phyloP scores from a whole-genome alignment of 306 rosid genomes.

The Glycine tomentella region DNA sequence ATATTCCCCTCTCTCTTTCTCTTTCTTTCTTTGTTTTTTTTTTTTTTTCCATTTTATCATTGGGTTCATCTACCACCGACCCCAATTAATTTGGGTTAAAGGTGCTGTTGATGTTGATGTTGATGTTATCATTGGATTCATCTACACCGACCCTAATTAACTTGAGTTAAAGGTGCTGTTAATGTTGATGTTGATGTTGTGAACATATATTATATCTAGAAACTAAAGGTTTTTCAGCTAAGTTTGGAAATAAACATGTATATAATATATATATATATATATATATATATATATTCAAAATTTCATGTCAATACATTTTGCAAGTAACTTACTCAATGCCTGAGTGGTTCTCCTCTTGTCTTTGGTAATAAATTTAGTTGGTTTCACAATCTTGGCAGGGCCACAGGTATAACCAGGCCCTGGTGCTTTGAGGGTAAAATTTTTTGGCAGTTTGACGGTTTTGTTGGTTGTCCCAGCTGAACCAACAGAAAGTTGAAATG shows the following conservation, averaged over 20 bases:
- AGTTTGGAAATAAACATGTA: not conserved
- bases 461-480: slow-evolving; percentile 83
- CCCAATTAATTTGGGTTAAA: too few species aligned
- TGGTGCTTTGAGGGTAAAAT: slow-evolving; percentile 78
- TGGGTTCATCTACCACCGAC: too few species aligned
- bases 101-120: too few species aligned
- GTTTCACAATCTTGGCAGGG: slow-evolving; percentile 66
- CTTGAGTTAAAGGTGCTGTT: too few species aligned
- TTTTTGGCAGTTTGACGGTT: slow-evolving; percentile 74
- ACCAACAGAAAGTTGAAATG: slow-evolving; percentile 84
- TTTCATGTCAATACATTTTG: slow-evolving; percentile 17
- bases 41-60: too few species aligned
- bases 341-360: slow-evolving; percentile 84
- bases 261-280: too few species aligned
- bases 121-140: too few species aligned
- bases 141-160: too few species aligned
- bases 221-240: too few species aligned
- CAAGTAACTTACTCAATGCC: slow-evolving; percentile 74
- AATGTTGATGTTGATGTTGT: too few species aligned
- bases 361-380: slow-evolving; percentile 61
- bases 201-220: not conserved
- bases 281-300: not conserved
- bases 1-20: too few species aligned
- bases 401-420: slow-evolving; percentile 86
- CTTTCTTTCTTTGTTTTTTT: too few species aligned